These are phyloP conservation scores for Exserohilum turcica DNA, from an alignment of 2,329 filamentous ascomycete genomes.

Conservation along the genomic window DNA sequence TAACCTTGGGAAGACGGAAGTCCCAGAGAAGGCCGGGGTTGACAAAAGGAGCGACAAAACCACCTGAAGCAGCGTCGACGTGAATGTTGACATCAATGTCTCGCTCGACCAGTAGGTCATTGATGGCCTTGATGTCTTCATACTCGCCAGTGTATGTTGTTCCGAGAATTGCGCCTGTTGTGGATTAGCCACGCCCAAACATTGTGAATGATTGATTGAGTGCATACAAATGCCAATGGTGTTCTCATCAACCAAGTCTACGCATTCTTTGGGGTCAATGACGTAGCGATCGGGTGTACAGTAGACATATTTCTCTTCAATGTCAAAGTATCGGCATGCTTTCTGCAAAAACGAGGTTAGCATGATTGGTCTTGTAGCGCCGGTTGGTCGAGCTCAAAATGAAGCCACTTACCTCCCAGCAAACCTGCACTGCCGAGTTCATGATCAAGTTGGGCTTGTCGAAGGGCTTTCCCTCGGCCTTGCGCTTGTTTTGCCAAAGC, in stretches of 20 bases:
- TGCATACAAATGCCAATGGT: slow-evolving; percentile 80
- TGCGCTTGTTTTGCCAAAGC: slow-evolving; percentile 85
- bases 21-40: slow-evolving; percentile 86
- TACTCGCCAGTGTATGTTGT: slow-evolving; percentile 94
- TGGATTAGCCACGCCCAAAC: not conserved
- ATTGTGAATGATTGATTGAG: not conserved
- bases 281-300: slow-evolving; percentile 66
- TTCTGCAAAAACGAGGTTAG: slow-evolving; percentile 57
- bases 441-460: slow-evolving; percentile 91
- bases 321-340: slow-evolving; percentile 78
- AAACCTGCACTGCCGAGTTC: slow-evolving; percentile 94
- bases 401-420: slow-evolving; percentile 69
- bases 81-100: slow-evolving; percentile 85
- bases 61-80: slow-evolving; percentile 89
- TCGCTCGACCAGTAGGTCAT: slow-evolving; percentile 78
- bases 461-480: slow-evolving; percentile 78
- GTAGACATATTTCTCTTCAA: slow-evolving; percentile 82
- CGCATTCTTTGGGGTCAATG: slow-evolving; percentile 66
- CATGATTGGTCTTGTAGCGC: not conserved
- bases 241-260: slow-evolving; percentile 68
- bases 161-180: slow-evolving; percentile 71
- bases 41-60: slow-evolving; percentile 92
- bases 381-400: too few species aligned
- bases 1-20: slow-evolving; percentile 84
- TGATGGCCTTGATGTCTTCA: slow-evolving; percentile 90